Conservation (phyloP, 2,329 filamentous ascomycete species). For the Penicillium sp. region DNA sequence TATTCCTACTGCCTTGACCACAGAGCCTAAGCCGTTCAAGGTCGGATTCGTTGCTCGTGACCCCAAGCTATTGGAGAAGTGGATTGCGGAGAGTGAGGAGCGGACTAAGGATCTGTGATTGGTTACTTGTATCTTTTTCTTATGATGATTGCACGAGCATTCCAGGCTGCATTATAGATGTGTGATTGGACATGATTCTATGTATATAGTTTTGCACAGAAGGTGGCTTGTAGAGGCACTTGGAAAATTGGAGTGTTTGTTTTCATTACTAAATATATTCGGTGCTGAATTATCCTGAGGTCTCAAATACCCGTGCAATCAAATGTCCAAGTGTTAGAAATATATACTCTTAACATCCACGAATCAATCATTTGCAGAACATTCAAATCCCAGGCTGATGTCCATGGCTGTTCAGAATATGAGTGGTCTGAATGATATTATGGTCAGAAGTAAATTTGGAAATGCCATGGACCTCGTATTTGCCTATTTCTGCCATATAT, state of each 20-base stretch:
- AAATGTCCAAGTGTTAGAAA: background rate
- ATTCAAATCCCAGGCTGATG: too few species aligned
- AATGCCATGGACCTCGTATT: too few species aligned
- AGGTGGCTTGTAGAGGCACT: background rate
- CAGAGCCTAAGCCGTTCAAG: constrained; percentile 65
- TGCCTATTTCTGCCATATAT: too few species aligned
- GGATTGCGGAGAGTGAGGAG: constrained; percentile 56
- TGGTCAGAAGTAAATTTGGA: too few species aligned
- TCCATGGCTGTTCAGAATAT: too few species aligned
- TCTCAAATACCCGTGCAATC: background rate
- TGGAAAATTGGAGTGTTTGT: background rate
- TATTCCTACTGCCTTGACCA: constrained; percentile 59
- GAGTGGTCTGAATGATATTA: too few species aligned
- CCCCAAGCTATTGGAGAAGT: constrained; percentile 47
- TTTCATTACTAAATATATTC: background rate
- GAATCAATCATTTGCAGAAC: too few species aligned
- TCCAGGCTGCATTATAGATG: background rate
- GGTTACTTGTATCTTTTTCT: background rate
- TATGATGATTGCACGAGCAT: background rate
- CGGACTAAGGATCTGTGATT: constrained; percentile 50
- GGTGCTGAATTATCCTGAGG: background rate
- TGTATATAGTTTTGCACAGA: background rate
- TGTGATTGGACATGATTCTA: background rate
- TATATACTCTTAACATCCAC: too few species aligned
- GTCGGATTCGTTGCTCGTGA: constrained; percentile 55